Conservation (phyloP, 176 grass and related monocot genomes). For the Saccharum officinarum region DNA sequence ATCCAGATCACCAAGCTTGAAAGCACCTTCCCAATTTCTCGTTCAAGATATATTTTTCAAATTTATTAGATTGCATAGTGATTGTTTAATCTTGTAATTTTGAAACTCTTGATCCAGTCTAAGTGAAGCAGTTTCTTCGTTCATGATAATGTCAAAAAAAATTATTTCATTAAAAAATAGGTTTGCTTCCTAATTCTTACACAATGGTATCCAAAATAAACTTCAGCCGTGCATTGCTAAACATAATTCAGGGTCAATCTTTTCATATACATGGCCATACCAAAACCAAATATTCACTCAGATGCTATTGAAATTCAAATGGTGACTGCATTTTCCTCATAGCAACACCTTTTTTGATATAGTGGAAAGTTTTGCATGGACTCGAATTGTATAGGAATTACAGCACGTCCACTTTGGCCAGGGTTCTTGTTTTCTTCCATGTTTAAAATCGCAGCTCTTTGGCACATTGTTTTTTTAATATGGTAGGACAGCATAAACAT, state of each 20-base stretch:
- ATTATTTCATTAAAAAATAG: not conserved
- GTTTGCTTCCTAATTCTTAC: not conserved
- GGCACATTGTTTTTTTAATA: not conserved
- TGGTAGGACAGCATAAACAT: not conserved
- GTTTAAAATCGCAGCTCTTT: not conserved
- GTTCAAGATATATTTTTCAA: constrained; percentile 4
- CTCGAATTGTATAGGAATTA: not conserved
- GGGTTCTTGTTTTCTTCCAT: not conserved
- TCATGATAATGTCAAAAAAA: not conserved
- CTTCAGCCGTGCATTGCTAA: not conserved
- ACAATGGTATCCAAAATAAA: not conserved
- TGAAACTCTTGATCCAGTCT: not conserved
- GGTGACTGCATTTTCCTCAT: not conserved
- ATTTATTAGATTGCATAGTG: constrained; percentile 5
- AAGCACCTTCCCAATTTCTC: not conserved
- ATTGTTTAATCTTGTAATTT: not conserved
- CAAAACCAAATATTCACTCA: not conserved
- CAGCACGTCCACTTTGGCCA: not conserved
- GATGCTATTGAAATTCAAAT: not conserved
- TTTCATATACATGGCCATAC: not conserved
- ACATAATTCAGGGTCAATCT: not conserved
- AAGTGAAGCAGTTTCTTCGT: not conserved
- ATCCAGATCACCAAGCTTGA: not conserved
- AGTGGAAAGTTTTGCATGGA: not conserved
- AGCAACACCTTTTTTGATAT: not conserved